phyloP scores from a whole-genome alignment of 345 rosid species.

The Dipteronia sinensis region DNA sequence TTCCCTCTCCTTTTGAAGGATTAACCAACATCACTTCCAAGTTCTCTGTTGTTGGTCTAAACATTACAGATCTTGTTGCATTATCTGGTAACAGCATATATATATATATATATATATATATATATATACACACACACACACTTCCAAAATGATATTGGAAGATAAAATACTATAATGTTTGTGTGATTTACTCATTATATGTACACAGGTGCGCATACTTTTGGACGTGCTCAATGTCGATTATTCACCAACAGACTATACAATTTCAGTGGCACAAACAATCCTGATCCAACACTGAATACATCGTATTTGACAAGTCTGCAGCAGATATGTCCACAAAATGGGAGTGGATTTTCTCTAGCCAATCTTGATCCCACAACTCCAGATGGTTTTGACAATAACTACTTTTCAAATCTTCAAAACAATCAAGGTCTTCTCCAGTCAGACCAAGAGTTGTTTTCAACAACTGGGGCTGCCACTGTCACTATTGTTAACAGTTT shows the following conservation, averaged over 20 bases:
- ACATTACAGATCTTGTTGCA: conserved; percentile 66
- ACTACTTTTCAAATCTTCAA: conserved; percentile 43
- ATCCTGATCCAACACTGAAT: conserved; percentile 41
- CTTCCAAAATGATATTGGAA: too few species aligned
- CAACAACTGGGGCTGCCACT: conserved; percentile 28
- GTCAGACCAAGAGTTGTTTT: conserved; percentile 49
- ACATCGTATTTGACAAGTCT: conserved; percentile 33
- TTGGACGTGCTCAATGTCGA: conserved; percentile 46
- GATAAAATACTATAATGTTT: neutral
- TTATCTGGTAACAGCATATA: conserved; percentile 51
- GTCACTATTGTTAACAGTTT: conserved; percentile 38
- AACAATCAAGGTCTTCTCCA: conserved; percentile 42
- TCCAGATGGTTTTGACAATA: conserved; percentile 41
- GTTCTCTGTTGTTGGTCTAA: conserved; percentile 61
- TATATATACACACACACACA: too few species aligned
- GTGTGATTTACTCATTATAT: neutral
- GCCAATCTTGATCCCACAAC: conserved; percentile 45
- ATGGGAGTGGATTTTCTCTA: conserved; percentile 20
- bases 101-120: too few species aligned
- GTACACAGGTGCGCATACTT: conserved; percentile 48
- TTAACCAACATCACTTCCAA: conserved; percentile 45
- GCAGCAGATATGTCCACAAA: conserved; percentile 39
- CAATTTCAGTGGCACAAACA: conserved; percentile 41
- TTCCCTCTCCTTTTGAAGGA: conserved; percentile 60
- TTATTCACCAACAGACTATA: conserved; percentile 41